Conservation (phyloP, 208 protist species). For the Lotmaria passim region DNA sequence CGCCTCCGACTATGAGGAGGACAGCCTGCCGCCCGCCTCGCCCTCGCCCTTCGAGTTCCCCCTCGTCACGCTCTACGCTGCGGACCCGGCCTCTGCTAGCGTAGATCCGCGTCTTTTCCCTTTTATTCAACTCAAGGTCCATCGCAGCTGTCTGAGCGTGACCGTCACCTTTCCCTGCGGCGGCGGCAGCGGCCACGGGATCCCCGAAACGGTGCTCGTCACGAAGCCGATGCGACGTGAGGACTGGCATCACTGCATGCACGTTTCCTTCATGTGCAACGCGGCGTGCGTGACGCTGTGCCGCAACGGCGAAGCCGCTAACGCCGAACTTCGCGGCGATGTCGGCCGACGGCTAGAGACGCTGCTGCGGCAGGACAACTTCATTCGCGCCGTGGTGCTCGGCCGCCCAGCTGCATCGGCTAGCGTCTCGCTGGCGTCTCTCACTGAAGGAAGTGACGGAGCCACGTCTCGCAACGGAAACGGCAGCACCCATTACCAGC, state of each 20-base stretch:
- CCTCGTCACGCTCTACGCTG: conserved; percentile 32
- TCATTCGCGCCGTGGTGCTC: conserved; percentile 26
- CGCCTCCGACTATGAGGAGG: conserved; percentile 15
- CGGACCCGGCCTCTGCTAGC: not conserved
- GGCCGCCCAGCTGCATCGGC: conserved; percentile 5
- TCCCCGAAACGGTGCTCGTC: conserved; percentile 5
- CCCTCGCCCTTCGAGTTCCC: conserved; percentile 26
- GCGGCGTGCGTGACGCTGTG: conserved; percentile 30
- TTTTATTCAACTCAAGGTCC: conserved; percentile 35
- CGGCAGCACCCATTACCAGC: too few relatives aligned
- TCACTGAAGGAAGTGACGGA: too few relatives aligned
- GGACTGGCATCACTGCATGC: conserved; percentile 49
- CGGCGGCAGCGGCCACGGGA: not conserved
- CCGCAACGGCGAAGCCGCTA: conserved; percentile 34
- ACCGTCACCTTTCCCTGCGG: conserved; percentile 14
- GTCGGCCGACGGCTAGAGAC: conserved; percentile 23
- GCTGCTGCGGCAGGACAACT: conserved; percentile 21
- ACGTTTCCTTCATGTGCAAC: conserved; percentile 38
- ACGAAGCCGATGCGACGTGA: conserved; percentile 29
- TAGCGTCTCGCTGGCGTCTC: not conserved
- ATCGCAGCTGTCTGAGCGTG: conserved; percentile 17
- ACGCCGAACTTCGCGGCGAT: conserved; percentile 27
- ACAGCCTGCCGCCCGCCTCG: conserved; percentile 1
- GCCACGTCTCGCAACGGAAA: too few relatives aligned
- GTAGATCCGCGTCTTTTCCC: conserved; percentile 18